Percentiles rank a stretch among this genome's conserved stretches.
Conservation (phyloP, 129 eudicot genomes). For the Calendula officinalis region DNA sequence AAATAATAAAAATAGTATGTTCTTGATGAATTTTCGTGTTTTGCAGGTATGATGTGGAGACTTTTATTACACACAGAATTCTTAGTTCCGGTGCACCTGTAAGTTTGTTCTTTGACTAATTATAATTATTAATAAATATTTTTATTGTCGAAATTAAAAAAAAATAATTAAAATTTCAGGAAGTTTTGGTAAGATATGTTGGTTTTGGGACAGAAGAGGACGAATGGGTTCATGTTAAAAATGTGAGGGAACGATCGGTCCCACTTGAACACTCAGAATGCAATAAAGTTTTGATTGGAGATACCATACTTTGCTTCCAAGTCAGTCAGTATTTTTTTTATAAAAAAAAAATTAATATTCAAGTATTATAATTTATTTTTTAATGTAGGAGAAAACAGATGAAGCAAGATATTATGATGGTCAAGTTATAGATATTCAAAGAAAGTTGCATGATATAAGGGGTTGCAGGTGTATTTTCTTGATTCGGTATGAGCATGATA, state of each 20-base stretch:
- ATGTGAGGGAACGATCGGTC: conserved; percentile 69
- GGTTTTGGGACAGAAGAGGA: conserved; percentile 57
- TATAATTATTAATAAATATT: neutral
- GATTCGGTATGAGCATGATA: conserved; percentile 66
- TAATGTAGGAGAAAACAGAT: conserved; percentile 64
- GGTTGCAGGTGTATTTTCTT: conserved; percentile 83
- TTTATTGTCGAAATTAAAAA: neutral
- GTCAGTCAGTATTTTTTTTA: too few species aligned
- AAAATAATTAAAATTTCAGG: conserved; percentile 19
- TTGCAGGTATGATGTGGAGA: conserved; percentile 36
- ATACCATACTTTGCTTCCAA: conserved; percentile 75
- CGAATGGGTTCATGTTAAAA: conserved; percentile 73
- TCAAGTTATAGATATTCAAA: conserved; percentile 51
- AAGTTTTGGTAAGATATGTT: conserved; percentile 42
- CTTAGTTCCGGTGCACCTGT: conserved; percentile 29
- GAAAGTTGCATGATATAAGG: conserved; percentile 79
- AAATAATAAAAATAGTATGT: neutral
- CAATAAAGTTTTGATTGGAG: conserved; percentile 63
- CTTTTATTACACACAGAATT: conserved; percentile 34
- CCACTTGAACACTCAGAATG: conserved; percentile 77
- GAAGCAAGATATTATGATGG: conserved; percentile 76
- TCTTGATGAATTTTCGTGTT: conserved; percentile 2
- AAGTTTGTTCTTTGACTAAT: conserved; percentile 10
- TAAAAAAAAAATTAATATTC: too few species aligned
- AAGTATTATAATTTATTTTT: neutral